Percentiles rank a stretch among this genome's conserved stretches.
phyloP scores from a whole-genome alignment of 1,284 basidiomycete species.

The Anthracocystis panici-leucophaei region DNA sequence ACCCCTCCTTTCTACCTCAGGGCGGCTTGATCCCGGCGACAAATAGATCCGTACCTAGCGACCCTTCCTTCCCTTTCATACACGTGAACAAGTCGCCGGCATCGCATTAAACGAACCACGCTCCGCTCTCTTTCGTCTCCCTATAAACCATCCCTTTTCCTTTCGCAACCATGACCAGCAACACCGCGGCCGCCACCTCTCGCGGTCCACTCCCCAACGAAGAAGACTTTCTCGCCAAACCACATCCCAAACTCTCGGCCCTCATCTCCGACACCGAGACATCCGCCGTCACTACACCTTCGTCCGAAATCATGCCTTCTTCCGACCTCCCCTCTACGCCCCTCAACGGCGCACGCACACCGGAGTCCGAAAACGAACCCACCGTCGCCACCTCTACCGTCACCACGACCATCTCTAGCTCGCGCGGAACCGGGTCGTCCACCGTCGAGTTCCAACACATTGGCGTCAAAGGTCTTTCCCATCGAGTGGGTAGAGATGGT shows the following conservation, averaged over 20 bases:
- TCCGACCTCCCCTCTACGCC: constrained; percentile 32
- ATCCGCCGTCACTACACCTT: constrained; percentile 24
- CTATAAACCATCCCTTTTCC: background rate
- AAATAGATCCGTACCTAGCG: background rate
- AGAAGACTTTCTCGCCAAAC: constrained; percentile 32
- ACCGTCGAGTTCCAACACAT: constrained; percentile 50
- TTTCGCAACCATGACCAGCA: constrained; percentile 21
- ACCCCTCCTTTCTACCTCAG: background rate
- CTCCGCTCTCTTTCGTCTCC: background rate
- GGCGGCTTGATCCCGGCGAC: background rate
- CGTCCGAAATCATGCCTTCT: constrained; percentile 28
- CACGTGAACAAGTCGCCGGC: background rate
- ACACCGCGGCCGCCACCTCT: constrained; percentile 3
- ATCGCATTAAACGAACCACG: background rate
- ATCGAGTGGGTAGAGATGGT: constrained; percentile 54
- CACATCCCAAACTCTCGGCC: constrained; percentile 24
- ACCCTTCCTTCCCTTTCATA: background rate
- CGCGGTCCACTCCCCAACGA: constrained; percentile 20
- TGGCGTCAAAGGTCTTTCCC: constrained; percentile 50
- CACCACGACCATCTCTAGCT: constrained; percentile 49
- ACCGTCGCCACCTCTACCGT: constrained; percentile 45
- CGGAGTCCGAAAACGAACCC: constrained; percentile 45
- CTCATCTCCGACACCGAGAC: constrained; percentile 22
- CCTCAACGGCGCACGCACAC: constrained; percentile 19
- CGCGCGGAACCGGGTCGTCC: constrained; percentile 36